phyloP scores from a whole-genome alignment of 768 basidiomycete genomes.

The Rhodotorula paludigena region DNA sequence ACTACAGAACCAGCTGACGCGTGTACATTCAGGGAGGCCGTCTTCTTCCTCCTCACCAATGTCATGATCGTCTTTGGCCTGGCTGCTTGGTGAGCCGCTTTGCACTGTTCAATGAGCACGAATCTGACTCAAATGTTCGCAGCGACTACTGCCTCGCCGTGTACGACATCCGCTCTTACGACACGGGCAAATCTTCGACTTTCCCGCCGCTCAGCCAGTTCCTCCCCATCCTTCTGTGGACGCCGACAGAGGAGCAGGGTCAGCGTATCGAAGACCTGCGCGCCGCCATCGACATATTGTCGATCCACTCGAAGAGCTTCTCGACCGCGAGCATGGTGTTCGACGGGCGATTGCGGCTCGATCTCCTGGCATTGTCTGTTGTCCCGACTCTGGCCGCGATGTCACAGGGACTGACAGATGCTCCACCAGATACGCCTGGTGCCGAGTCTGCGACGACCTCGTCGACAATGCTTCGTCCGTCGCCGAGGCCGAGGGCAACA shows the following conservation, averaged over 20 bases:
- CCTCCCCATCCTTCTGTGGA: conserved; percentile 16
- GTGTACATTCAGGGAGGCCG: conserved; percentile 27
- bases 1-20: no score
- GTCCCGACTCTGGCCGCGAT: not conserved
- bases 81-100: conserved; percentile 23
- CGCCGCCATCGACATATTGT: conserved; percentile 34
- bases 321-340: conserved; percentile 40
- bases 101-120: no score
- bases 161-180: conserved; percentile 28
- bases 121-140: not conserved
- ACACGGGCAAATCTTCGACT: conserved; percentile 2
- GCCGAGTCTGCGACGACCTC: conserved; percentile 41
- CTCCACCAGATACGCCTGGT: conserved; percentile 38
- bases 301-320: conserved; percentile 40
- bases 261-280: conserved; percentile 28
- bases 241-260: conserved; percentile 15
- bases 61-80: conserved; percentile 40
- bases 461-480: conserved; percentile 38
- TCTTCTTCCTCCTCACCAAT: conserved; percentile 41
- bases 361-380: conserved; percentile 33
- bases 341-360: conserved; percentile 28
- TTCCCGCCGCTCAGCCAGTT: conserved; percentile 22
- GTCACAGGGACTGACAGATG: not conserved
- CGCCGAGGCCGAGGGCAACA: conserved; percentile 22
- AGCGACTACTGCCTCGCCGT: conserved; percentile 28